Evolutionary conservation across 768 basidiomycete species (phyloP), one percentile per base, ranked within the genome.

Genomic region (Trametopsis cervina): DNA sequence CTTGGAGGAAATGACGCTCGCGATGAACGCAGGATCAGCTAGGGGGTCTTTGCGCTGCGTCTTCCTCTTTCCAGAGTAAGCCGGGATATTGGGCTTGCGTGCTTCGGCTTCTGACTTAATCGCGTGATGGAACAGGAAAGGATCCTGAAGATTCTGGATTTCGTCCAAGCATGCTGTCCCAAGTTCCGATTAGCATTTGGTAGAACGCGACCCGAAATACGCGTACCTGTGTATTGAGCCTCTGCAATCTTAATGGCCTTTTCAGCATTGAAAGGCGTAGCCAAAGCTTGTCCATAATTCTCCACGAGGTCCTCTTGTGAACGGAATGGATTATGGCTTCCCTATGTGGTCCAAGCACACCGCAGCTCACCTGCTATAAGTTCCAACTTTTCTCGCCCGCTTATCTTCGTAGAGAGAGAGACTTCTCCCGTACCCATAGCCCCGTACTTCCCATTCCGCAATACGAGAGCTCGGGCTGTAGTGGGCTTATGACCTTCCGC

Each of bases 371-470:
- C 86, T 55, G 85, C 85, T 24, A 89, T 67, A 21, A 89, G 72
- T 61, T 88, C 85, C 24, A 91, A 70, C 58, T 89, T 89, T 64
- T 89, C 88, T 57, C 84, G 74, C 1, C 89, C 89, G 42, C 74
- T 80, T 53, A 87, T 75, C 59, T 74, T 84, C 21, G 67, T 74
- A 45, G 71, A 68, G 40, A 76, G 63, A 40, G 81, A 62, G 39
- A 88, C 17, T 63, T 88, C 85, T 15, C 85, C 85, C 4, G 79
- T 78, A 36, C 87, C 86, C 45, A 73, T 73, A 23, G 83, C 72
- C 11, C 85, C 87, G 64, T 83, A 66, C 59, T 87, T 89, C 36
- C 82, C 83, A 57, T 87, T 84, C 53, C 88, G 77, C 53, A 89
- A 65, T 47, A 88, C 62, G 46, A 89, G 72, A 22, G 88, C 87